phyloP scores from a whole-genome alignment of 192 early-diverging fungal genomes.

The Umbelopsis sp. region DNA sequence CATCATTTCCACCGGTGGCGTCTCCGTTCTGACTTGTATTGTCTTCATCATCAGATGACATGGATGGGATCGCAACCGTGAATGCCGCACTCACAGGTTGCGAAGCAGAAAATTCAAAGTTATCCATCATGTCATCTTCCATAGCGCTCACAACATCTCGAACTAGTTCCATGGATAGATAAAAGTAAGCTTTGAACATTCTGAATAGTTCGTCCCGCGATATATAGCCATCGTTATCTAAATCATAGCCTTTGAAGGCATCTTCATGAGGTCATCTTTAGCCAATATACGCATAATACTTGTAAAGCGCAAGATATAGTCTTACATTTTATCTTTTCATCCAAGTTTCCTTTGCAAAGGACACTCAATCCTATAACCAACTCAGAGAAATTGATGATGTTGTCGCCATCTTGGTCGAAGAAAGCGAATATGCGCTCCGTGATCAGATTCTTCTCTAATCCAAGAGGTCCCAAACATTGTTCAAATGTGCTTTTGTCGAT shows the following conservation, averaged over 20 bases:
- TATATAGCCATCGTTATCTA: constrained; percentile 84
- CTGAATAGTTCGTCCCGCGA: constrained; percentile 80
- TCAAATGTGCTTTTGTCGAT: constrained; percentile 83
- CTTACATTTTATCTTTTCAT: constrained; percentile 87
- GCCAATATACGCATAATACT: neutral
- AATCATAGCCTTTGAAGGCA: constrained; percentile 91
- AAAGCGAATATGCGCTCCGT: constrained; percentile 85
- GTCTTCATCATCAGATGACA: constrained; percentile 35
- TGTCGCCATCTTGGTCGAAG: constrained; percentile 86
- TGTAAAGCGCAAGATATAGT: neutral
- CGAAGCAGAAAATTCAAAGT: constrained; percentile 74
- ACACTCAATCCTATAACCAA: constrained; percentile 81
- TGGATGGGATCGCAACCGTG: constrained; percentile 73
- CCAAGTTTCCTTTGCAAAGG: constrained; percentile 84
- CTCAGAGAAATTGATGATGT: constrained; percentile 78
- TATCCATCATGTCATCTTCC: constrained; percentile 87
- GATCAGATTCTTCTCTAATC: constrained; percentile 82
- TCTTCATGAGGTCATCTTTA: constrained; percentile 44
- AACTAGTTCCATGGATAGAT: constrained; percentile 87
- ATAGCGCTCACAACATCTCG: constrained; percentile 85
- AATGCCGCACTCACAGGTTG: constrained; percentile 93
- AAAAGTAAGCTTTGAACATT: constrained; percentile 94
- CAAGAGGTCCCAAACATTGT: constrained; percentile 83
- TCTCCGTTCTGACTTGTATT: constrained; percentile 17
- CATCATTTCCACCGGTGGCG: neutral